Conservation (phyloP, 1,139 yeast species). For the Scheffersomyces insectosa region DNA sequence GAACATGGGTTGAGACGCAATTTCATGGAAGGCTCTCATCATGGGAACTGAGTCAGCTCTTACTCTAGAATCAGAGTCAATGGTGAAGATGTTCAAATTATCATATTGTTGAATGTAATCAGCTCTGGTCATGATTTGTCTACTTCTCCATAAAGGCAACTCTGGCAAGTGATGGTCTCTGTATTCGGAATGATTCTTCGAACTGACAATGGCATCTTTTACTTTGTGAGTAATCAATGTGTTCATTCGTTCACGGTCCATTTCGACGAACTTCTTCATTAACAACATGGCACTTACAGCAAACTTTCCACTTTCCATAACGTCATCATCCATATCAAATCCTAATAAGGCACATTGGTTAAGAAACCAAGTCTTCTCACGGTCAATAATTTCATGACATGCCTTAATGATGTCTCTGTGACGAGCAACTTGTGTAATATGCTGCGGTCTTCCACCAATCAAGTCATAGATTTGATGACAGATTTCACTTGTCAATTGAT, state of each 20-base stretch:
- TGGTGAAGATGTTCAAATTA: slow-evolving; percentile 73
- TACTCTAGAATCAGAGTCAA: slow-evolving; percentile 73
- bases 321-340: slow-evolving; percentile 83
- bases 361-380: slow-evolving; percentile 83
- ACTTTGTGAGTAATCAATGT: slow-evolving; percentile 23
- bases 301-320: slow-evolving; percentile 82
- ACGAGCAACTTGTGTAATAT: slow-evolving; percentile 71
- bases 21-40: slow-evolving; percentile 88
- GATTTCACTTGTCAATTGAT: slow-evolving; percentile 27
- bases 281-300: slow-evolving; percentile 75
- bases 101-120: slow-evolving; percentile 79
- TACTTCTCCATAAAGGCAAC: slow-evolving; percentile 78
- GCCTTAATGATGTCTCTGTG: slow-evolving; percentile 62
- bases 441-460: slow-evolving; percentile 87
- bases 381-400: slow-evolving; percentile 69
- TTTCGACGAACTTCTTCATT: slow-evolving; percentile 69
- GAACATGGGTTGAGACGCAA: slow-evolving; percentile 70
- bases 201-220: slow-evolving; percentile 12
- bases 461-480: slow-evolving; percentile 65
- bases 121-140: slow-evolving; percentile 83
- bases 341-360: slow-evolving; percentile 83
- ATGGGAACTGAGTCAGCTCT: slow-evolving; percentile 82
- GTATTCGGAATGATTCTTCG: slow-evolving; percentile 7
- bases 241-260: slow-evolving; percentile 50
- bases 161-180: slow-evolving; percentile 64